These are phyloP conservation scores for Inonotus hispidus DNA, from an alignment of 1,284 basidiomycete genomes.

Conservation along the genomic window DNA sequence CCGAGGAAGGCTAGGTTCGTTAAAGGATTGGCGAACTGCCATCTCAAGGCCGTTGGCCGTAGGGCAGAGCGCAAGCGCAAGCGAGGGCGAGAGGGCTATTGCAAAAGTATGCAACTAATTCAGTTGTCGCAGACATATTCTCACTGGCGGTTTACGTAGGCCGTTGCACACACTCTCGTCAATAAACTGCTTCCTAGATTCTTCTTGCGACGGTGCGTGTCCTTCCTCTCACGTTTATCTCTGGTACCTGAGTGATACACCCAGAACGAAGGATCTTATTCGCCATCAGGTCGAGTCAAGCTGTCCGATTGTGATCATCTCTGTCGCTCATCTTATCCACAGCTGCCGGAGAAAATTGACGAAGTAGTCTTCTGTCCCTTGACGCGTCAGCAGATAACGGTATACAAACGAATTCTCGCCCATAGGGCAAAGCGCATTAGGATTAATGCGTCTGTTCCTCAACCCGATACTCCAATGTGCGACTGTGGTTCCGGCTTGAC, in stretches of 20 bases:
- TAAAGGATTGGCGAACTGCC: constrained; percentile 63
- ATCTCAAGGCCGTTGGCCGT: constrained; percentile 60
- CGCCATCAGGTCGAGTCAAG: constrained; percentile 49
- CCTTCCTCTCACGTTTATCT: neutral
- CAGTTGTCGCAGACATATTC: neutral
- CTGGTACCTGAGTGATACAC: neutral
- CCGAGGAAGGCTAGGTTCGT: constrained; percentile 60
- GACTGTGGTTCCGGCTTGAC: constrained; percentile 56
- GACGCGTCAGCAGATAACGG: constrained; percentile 56
- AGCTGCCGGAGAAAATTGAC: constrained; percentile 80
- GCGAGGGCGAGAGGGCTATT: constrained; percentile 53
- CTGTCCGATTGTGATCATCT: neutral
- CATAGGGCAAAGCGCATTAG: constrained; percentile 50
- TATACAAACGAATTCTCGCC: constrained; percentile 68
- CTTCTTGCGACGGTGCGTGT: constrained; percentile 67
- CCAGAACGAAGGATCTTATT: constrained; percentile 78
- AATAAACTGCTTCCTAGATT: constrained; percentile 66
- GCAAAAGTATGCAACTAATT: neutral
- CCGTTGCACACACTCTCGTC: constrained; percentile 53
- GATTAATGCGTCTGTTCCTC: neutral
- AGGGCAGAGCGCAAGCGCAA: constrained; percentile 64
- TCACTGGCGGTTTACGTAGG: constrained; percentile 26
- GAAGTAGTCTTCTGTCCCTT: constrained; percentile 88
- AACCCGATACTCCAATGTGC: constrained; percentile 63
- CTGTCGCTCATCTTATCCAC: neutral